Conservation (phyloP, 1,139 yeast species). For the Saccharomyces hybrid region DNA sequence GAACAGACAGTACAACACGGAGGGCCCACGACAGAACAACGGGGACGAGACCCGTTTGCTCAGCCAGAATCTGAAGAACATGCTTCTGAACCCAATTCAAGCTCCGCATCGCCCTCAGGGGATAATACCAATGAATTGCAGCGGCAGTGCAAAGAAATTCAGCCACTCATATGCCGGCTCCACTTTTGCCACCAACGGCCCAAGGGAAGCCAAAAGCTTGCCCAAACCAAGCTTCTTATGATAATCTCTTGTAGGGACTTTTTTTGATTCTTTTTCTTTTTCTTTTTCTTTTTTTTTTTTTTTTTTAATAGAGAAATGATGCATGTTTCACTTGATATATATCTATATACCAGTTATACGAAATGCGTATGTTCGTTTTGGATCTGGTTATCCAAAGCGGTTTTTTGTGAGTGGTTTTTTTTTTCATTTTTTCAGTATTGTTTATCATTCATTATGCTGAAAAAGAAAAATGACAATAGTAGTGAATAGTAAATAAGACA, state of each 20-base stretch:
- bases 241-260: slow-evolving; percentile 3
- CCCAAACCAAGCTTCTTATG: slow-evolving; percentile 18
- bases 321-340: background rate
- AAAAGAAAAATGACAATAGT: background rate
- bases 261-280: background rate
- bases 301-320: slow-evolving; percentile 3
- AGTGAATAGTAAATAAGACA: background rate
- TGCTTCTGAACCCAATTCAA: slow-evolving; percentile 10
- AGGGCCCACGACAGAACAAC: slow-evolving; percentile 2
- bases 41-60: background rate
- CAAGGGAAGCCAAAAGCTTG: slow-evolving; percentile 6
- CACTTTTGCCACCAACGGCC: slow-evolving; percentile 25
- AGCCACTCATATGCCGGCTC: slow-evolving; percentile 29
- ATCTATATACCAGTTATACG: background rate
- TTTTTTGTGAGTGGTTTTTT: background rate
- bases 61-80: slow-evolving; percentile 18
- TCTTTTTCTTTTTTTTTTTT: slow-evolving; percentile 1
- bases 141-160: slow-evolving; percentile 5
- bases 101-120: background rate
- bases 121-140: slow-evolving; percentile 3
- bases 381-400: background rate
- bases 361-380: background rate
- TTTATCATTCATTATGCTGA: background rate
- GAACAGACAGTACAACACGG: slow-evolving; percentile 2
- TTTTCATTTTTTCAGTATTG: background rate